A percentile compares a stretch with the other conserved stretches of the same genome.
Conservation (phyloP, 306 rosid species). For the Lathyrus tuberosus region DNA sequence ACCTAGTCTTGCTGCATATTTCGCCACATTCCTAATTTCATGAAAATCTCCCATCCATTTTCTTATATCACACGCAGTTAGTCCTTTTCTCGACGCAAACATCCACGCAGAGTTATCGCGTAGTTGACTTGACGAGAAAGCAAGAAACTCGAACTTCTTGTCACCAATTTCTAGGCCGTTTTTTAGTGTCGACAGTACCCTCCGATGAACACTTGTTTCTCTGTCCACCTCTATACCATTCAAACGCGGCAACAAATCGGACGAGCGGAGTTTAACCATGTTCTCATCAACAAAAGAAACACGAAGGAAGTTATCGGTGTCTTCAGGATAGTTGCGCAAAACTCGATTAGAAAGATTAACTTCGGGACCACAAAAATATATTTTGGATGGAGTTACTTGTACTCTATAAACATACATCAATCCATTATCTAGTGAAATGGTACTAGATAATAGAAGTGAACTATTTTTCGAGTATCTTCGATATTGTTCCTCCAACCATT, state of each 20-base stretch:
- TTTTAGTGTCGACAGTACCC: conserved; percentile 63
- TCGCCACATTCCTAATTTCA: conserved; percentile 74
- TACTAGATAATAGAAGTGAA: conserved; percentile 25
- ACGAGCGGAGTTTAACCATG: conserved; percentile 55
- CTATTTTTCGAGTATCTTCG: conserved; percentile 53
- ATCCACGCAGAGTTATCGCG: conserved; percentile 82
- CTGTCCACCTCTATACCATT: conserved; percentile 24
- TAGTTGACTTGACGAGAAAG: conserved; percentile 84
- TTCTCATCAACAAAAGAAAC: conserved; percentile 86
- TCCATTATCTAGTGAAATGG: conserved; percentile 60
- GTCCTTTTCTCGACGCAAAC: conserved; percentile 66
- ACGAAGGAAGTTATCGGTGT: conserved; percentile 68
- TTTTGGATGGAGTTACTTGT: conserved; percentile 69
- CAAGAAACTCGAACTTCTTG: conserved; percentile 79
- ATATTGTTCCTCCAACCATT: conserved; percentile 64
- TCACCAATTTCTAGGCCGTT: conserved; percentile 67
- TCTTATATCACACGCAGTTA: conserved; percentile 61
- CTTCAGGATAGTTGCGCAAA: conserved; percentile 49
- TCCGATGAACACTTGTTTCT: conserved; percentile 58
- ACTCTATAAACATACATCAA: conserved; percentile 73
- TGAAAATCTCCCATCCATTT: conserved; percentile 71
- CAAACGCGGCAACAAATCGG: conserved; percentile 58
- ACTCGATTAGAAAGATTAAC: conserved; percentile 82
- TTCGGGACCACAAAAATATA: conserved; percentile 76
- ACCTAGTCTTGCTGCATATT: conserved; percentile 85